phyloP scores from a whole-genome alignment of 805 yeast species.

The Metschnikowia corniflorae region DNA sequence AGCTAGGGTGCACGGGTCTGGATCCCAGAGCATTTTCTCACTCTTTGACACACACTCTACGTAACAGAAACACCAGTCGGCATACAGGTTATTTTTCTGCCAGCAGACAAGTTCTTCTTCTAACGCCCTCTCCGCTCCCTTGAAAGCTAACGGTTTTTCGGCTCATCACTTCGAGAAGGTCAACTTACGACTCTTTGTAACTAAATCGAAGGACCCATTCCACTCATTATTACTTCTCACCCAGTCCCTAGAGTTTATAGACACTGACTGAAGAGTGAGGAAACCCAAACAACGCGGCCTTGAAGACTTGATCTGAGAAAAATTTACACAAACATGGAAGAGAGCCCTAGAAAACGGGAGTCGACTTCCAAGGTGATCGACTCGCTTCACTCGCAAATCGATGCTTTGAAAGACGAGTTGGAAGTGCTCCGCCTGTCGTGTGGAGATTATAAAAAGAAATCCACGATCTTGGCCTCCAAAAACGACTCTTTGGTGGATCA shows the following conservation, averaged over 20 bases:
- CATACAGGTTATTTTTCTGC: constrained; percentile 6
- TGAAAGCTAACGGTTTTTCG: not conserved
- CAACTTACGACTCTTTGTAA: constrained; percentile 9
- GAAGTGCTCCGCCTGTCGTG: constrained; percentile 36
- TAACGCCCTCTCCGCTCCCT: not conserved
- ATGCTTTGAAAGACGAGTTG: constrained; percentile 43
- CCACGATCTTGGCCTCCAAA: constrained; percentile 44
- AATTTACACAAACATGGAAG: constrained; percentile 17
- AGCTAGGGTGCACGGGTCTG: constrained; percentile 5
- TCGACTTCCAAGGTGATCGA: constrained; percentile 46
- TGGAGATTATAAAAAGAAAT: constrained; percentile 51
- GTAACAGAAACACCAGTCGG: constrained; percentile 8
- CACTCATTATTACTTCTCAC: no score
- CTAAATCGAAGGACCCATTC: no score
- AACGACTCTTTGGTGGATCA: constrained; percentile 58
- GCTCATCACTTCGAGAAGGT: constrained; percentile 3
- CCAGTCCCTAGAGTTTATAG: no score
- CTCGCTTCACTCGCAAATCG: constrained; percentile 46
- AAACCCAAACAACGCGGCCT: no score
- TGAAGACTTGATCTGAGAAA: no score
- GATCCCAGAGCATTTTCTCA: not conserved
- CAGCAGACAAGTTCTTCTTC: constrained; percentile 8
- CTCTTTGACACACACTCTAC: constrained; percentile 5
- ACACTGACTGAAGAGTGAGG: no score
- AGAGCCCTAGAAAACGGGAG: constrained; percentile 21